Percentiles rank a stretch among this genome's conserved stretches.
Conservation (phyloP, 768 basidiomycete species). For the Boletus tomentosulus region DNA sequence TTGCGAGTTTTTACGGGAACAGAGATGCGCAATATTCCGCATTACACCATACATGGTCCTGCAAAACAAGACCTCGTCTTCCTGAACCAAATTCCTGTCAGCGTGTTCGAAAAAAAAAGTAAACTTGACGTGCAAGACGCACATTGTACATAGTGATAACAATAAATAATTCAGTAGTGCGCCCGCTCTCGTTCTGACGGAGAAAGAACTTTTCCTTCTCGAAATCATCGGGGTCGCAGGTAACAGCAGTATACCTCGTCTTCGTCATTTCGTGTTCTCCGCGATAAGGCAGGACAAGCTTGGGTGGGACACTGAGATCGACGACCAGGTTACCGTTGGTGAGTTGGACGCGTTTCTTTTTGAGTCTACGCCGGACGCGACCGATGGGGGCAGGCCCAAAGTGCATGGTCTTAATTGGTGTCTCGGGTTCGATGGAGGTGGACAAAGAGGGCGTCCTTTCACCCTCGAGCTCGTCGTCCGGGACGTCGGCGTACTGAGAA, state of each 20-base stretch:
- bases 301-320: slow-evolving; percentile 79
- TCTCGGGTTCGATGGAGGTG: slow-evolving; percentile 41
- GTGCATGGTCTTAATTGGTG: slow-evolving; percentile 65
- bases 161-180: slow-evolving; percentile 88
- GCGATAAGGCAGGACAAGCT: slow-evolving; percentile 68
- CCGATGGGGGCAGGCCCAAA: slow-evolving; percentile 87
- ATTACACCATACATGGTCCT: slow-evolving; percentile 94
- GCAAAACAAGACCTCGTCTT: slow-evolving; percentile 87
- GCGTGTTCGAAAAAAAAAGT: slow-evolving; percentile 4
- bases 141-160: slow-evolving; percentile 98
- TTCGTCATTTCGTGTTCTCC: slow-evolving; percentile 71
- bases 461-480: slow-evolving; percentile 17
- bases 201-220: slow-evolving; percentile 79
- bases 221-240: slow-evolving; percentile 92
- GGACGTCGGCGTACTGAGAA: slow-evolving; percentile 27
- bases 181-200: slow-evolving; percentile 73
- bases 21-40: slow-evolving; percentile 77
- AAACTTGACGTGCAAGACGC: slow-evolving; percentile 27
- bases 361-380: slow-evolving; percentile 68
- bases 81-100: slow-evolving; percentile 39
- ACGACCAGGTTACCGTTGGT: slow-evolving; percentile 88
- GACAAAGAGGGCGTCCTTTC: slow-evolving; percentile 26
- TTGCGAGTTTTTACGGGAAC: slow-evolving; percentile 82
- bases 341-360: slow-evolving; percentile 77
- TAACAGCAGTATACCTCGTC: slow-evolving; percentile 83